Evolutionary conservation across 164 flowering plant species (phyloP).

Genomic region (Vitis labrusca): DNA sequence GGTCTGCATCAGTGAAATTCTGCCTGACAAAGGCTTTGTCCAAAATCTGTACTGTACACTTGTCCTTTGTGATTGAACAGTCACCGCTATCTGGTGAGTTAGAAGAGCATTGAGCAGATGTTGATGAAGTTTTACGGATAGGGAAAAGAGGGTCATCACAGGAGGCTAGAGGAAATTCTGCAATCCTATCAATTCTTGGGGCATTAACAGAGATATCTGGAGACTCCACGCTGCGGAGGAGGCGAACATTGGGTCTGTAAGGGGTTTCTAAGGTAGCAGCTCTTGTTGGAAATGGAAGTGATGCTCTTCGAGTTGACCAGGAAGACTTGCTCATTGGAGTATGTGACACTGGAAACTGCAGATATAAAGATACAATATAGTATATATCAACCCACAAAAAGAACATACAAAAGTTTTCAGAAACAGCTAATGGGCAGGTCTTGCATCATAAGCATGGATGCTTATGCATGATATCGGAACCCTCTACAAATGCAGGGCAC

Average conservation of each 20-base stretch:
- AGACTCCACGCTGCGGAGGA: conserved; percentile 53
- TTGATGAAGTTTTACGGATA: conserved; percentile 36
- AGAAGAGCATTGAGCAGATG: conserved; percentile 56
- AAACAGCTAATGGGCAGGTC: no score
- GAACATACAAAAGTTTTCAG: no score
- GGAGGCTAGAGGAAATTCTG: conserved; percentile 80
- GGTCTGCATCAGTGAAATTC: conserved; percentile 36
- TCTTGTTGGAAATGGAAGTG: conserved; percentile 64
- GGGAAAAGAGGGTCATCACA: conserved; percentile 58
- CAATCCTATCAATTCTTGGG: conserved; percentile 85
- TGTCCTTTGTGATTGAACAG: conserved; percentile 74
- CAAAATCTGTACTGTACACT: conserved; percentile 54
- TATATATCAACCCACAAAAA: no score
- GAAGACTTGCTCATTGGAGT: conserved; percentile 44
- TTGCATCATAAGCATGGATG: no score
- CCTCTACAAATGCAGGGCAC: no score
- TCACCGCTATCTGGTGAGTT: conserved; percentile 42
- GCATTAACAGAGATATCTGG: conserved; percentile 91
- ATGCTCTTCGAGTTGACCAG: conserved; percentile 56
- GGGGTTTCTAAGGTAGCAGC: conserved; percentile 31
- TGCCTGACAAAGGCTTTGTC: conserved; percentile 38
- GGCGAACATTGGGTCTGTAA: conserved; percentile 35
- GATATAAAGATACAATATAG: neutral
- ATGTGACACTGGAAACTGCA: conserved; percentile 57
- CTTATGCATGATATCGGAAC: no score